Conservation (phyloP, 345 rosid genomes). For the Pseudoturritis turrita region DNA sequence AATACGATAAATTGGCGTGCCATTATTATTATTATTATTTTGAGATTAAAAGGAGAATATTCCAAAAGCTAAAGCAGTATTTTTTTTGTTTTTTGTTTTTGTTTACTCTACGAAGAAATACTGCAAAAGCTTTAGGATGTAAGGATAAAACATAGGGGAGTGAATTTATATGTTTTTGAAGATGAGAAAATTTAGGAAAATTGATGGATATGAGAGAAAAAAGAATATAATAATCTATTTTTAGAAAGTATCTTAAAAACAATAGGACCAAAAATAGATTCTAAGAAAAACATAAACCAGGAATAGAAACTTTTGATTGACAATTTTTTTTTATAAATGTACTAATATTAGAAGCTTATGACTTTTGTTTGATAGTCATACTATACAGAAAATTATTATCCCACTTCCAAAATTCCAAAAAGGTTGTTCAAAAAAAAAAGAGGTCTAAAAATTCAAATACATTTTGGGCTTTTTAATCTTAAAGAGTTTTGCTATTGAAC, state of each 20-base stretch:
- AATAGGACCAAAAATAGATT: neutral
- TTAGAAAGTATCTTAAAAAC: neutral
- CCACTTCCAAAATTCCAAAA: neutral
- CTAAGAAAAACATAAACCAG: neutral
- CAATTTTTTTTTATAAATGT: neutral
- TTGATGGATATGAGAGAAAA: slow-evolving; percentile 16
- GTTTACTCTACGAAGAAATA: neutral
- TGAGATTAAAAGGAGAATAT: slow-evolving; percentile 13
- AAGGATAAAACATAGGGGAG: neutral
- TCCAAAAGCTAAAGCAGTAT: slow-evolving; percentile 31
- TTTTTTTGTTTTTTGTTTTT: neutral
- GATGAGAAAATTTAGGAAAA: slow-evolving; percentile 20
- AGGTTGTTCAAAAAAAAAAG: no score
- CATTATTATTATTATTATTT: neutral
- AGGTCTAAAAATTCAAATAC: neutral
- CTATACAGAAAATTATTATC: neutral
- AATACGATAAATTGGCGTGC: slow-evolving; percentile 30
- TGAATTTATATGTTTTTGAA: slow-evolving; percentile 14
- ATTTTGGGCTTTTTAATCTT: neutral
- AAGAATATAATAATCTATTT: neutral
- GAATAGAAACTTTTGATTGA: neutral
- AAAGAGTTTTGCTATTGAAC: neutral
- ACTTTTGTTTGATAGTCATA: neutral
- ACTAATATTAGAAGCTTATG: neutral
- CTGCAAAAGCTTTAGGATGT: slow-evolving; percentile 28